Evolutionary conservation across 495 filamentous ascomycete species (phyloP), one percentile per base, ranked within the genome.

Genomic region (Penicillium steckii): DNA sequence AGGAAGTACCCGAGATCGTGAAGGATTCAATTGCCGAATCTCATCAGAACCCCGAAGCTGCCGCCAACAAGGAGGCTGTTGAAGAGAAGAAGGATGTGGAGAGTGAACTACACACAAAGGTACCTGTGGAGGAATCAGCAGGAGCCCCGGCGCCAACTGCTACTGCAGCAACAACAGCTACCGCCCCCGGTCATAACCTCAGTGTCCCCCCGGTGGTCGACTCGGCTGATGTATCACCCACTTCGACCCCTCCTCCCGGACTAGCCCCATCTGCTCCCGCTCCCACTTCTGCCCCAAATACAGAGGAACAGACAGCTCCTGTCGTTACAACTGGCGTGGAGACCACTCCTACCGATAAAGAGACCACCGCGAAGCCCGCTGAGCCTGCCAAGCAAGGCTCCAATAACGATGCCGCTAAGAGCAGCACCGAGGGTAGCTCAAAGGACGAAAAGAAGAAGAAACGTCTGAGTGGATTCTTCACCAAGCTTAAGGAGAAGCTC

Each of bases 61-160:
- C 86, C 19, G 83, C 80, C 22, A 83, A 84, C 66, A 70, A 79
- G 13, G 77, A 78, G 35, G 83, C 82, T 3, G 87, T 94, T 8
- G 79, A 81, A 49, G 88, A 91, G 65, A 95, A 95, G 82, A 83
- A 81, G 65, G 84, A 79, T 15, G 74, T 89, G 26, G 90, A 93
- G 70, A 59, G 80, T 18, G 84, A 91, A 68, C 71, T 91, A 2
- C 71, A 84, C 43, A 71, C 78, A 48, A 78, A 80, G 46, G 74
- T 85, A 9, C 65, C 71, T 27, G 62, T 74, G 1, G 70, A 74
- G 18, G 71, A 80, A 35, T 70, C 77, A 6, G 61, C 63, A 8
- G 81, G 81, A n/a, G 61, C 77, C 30, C 74, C 80, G 12, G 80
- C 79, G n/a, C 80, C 82, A 21, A 74, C 77, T 8, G 53, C 63